A percentile compares a stretch with the other conserved stretches of the same genome.
phyloP scores from a whole-genome alignment of 257 asterid species.

The Leptodermis oblonga region DNA sequence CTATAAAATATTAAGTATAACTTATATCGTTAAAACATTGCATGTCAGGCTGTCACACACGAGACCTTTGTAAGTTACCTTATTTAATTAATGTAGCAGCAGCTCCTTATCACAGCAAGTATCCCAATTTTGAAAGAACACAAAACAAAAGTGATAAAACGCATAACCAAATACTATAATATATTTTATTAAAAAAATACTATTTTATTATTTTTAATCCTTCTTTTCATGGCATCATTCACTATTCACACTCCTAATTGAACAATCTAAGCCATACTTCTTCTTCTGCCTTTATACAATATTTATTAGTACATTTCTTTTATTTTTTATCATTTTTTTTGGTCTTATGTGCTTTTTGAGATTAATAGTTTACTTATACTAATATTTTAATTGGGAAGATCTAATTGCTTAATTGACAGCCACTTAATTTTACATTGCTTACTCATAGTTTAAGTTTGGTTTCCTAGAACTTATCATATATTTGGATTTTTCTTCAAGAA shows the following conservation, averaged over 20 bases:
- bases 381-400: not conserved
- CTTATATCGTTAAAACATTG: no score
- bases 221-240: not conserved
- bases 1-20: no score
- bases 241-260: no score
- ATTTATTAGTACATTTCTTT: no score
- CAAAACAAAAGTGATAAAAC: slow-evolving; percentile 6
- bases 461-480: no score
- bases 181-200: not conserved
- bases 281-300: not conserved
- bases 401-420: not conserved
- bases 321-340: no score
- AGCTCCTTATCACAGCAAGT: not conserved
- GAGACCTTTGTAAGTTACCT: no score
- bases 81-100: not conserved
- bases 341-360: no score
- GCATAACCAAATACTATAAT: slow-evolving; percentile 2
- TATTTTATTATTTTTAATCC: not conserved
- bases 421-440: not conserved
- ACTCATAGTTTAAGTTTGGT: not conserved
- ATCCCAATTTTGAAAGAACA: not conserved
- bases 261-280: not conserved
- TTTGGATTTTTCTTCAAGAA: no score
- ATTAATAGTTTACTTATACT: no score
- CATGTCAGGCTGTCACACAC: no score